Conservation (phyloP, 306 rosid species). For the Lathyrus aphaca region DNA sequence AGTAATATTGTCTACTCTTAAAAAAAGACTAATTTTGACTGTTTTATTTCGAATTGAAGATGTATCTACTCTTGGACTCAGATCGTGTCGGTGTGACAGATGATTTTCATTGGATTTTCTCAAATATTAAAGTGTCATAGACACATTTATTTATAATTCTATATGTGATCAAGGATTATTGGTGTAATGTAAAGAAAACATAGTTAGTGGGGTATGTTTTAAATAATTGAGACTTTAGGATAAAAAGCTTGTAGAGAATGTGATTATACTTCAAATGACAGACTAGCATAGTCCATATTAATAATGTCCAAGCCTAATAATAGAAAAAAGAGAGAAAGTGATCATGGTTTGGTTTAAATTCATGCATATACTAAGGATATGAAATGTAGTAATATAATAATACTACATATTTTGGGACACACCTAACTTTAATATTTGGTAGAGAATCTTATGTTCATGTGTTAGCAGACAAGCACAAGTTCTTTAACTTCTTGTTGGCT, state of each 20-base stretch:
- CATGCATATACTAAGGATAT: constrained; percentile 37
- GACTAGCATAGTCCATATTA: constrained; percentile 51
- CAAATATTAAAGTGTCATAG: neutral
- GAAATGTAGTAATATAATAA: constrained; percentile 20
- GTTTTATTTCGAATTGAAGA: no score
- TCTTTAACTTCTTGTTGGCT: constrained; percentile 46
- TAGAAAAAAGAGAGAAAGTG: constrained; percentile 47
- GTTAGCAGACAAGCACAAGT: constrained; percentile 43
- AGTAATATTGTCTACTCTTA: no score
- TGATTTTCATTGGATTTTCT: neutral
- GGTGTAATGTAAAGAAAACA: no score
- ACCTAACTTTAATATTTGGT: constrained; percentile 38
- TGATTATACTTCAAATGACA: constrained; percentile 48
- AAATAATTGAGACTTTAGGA: constrained; percentile 51
- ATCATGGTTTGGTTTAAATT: constrained; percentile 42
- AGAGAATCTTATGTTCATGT: constrained; percentile 44
- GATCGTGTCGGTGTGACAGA: no score
- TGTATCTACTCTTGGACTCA: no score
- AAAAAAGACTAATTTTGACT: no score
- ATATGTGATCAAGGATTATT: neutral
- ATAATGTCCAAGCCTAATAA: constrained; percentile 42
- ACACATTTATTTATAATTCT: neutral
- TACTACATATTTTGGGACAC: constrained; percentile 34
- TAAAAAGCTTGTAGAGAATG: constrained; percentile 50
- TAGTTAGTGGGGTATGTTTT: constrained; percentile 53